Conservation (phyloP, 371 early-diverging fungal species). For the Fennellomyces sp. region DNA sequence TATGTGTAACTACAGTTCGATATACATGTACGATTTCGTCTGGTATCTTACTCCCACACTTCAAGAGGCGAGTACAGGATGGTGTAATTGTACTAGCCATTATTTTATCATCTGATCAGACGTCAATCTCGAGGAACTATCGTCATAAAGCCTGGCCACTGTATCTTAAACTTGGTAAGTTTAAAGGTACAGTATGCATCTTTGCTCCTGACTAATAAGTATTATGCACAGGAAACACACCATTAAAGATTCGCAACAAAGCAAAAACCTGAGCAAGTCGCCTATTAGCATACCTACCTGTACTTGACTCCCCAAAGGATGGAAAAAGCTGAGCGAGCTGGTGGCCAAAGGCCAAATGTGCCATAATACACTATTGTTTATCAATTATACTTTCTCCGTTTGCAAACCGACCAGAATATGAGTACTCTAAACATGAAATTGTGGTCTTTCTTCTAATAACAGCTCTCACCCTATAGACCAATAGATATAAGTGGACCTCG, state of each 20-base stretch:
- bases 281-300: neutral
- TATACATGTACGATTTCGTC: neutral
- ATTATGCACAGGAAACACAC: neutral
- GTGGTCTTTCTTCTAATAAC: neutral
- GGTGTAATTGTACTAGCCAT: neutral
- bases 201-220: neutral
- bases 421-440: neutral
- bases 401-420: neutral
- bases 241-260: neutral
- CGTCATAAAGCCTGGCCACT: neutral
- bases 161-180: neutral
- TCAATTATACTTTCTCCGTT: neutral
- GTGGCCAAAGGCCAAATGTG: neutral
- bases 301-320: neutral
- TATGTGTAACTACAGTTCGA: neutral
- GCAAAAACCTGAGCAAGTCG: neutral
- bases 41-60: neutral
- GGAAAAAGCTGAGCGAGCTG: neutral
- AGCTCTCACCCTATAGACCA: too few species aligned
- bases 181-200: neutral
- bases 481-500: neutral
- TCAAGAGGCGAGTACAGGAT: neutral
- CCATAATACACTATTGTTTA: neutral
- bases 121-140: neutral
- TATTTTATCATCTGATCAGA: neutral